Evolutionary conservation across 257 asterid genomes (phyloP), one percentile per base, ranked within the genome.

Genomic region (Fraxinus cuspidata): DNA sequence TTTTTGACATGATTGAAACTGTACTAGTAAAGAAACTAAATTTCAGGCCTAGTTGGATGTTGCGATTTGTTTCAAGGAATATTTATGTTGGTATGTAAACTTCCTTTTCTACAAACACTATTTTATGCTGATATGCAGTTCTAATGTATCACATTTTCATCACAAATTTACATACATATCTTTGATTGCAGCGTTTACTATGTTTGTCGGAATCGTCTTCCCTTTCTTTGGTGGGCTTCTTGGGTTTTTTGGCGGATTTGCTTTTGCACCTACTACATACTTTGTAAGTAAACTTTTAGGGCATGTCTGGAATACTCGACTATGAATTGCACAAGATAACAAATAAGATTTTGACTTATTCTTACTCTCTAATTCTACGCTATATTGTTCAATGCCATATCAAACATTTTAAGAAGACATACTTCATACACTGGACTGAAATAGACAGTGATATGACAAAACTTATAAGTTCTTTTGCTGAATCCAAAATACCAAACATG

Each of bases 171-270:
- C 2, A 42, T 32, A 13, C 12, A 27, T 51, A 1, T 69, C 64
- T 27, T 60, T 18, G 69, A 29, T 81, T 74, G 68, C 86, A 86
- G 90, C 88, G 49, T 81, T 82, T 37, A 84, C 90, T 12, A 86
- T 80, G 88, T 82, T 86, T 60, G 63, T 86, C 29, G 90, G 86
- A 71, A 81, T 86, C 7, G 68, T 80, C 5, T 84, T 86, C 82
- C 90, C 90, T 53, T 86, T 86, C 85, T 86, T 86, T 29, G 77
- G 81, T 15, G 90, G 83, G 34, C 90, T 86, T 68, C 87, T 86
- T 40, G 76, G 72, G 31, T 86, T 84, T 75, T 81, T 84, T 4
- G 90, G 88, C 58, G 90, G 90, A 72, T 84, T 86, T 77, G 86
- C 79, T 12, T 78, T 86, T 18, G 90, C 85, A 3, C 90, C 90